These are phyloP conservation scores for Beta macrorhiza DNA, from an alignment of 179 eudicot species.

Conservation along the genomic window DNA sequence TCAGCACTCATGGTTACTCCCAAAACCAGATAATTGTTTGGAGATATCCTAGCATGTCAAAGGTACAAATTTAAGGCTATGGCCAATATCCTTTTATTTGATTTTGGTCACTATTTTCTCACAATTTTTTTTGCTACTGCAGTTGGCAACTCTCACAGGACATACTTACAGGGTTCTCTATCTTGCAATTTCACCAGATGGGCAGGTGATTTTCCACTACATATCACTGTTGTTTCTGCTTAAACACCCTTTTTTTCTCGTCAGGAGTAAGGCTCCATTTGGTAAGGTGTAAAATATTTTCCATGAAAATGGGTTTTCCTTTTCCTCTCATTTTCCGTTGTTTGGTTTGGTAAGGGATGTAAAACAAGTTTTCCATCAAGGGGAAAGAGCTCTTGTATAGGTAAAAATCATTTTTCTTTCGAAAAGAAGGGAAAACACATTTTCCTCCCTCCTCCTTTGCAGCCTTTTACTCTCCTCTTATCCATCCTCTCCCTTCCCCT, in stretches of 20 bases:
- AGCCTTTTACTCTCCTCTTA: too few species aligned
- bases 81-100: not conserved
- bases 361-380: too few species aligned
- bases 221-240: not conserved
- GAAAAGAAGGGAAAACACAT: too few species aligned
- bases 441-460: too few species aligned
- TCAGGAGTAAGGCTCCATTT: too few species aligned
- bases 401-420: too few species aligned
- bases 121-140: slow-evolving; percentile 21
- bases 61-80: slow-evolving; percentile 48
- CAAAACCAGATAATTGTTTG: slow-evolving; percentile 91
- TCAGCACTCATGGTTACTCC: slow-evolving; percentile 96
- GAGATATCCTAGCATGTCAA: slow-evolving; percentile 94
- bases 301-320: too few species aligned
- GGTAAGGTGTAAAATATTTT: too few species aligned
- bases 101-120: not conserved
- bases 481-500: too few species aligned
- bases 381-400: too few species aligned
- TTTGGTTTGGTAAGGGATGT: too few species aligned
- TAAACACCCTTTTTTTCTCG: not conserved
- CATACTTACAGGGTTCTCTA: slow-evolving; percentile 88
- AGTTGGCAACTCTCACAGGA: slow-evolving; percentile 90
- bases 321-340: too few species aligned
- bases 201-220: slow-evolving; percentile 52
- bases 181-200: slow-evolving; percentile 91